These are phyloP conservation scores for Yarrowia phangngaensis DNA, from an alignment of 805 yeast species.

Conservation along the genomic window DNA sequence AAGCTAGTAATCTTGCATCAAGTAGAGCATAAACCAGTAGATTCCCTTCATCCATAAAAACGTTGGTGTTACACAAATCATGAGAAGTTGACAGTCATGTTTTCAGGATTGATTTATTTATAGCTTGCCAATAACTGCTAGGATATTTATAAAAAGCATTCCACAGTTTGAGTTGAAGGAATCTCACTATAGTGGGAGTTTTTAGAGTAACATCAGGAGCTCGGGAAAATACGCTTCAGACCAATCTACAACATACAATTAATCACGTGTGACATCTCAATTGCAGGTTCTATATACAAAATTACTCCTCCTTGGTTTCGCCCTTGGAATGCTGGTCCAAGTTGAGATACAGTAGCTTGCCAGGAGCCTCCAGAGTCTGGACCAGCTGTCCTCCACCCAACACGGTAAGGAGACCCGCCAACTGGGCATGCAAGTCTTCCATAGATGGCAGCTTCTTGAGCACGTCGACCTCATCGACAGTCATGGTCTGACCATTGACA, in stretches of 20 bases:
- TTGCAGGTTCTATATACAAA: constrained; percentile 1
- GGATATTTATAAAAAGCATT: too few relatives aligned
- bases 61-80: too few relatives aligned
- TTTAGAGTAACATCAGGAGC: too few relatives aligned
- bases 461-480: constrained; percentile 50
- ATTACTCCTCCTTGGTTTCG: constrained; percentile 18
- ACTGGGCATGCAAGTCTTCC: constrained; percentile 70
- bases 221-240: too few relatives aligned
- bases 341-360: constrained; percentile 67
- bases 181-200: too few relatives aligned
- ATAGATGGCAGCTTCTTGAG: constrained; percentile 73
- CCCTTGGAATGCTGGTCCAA: constrained; percentile 37
- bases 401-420: constrained; percentile 76
- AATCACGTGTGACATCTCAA: background rate
- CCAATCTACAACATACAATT: background rate
- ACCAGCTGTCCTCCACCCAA: constrained; percentile 89
- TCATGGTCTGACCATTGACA: constrained; percentile 58
- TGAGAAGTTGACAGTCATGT: too few relatives aligned
- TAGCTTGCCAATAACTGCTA: too few relatives aligned
- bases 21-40: too few relatives aligned
- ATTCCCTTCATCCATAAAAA: too few relatives aligned
- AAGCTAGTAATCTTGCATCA: too few relatives aligned
- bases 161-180: too few relatives aligned
- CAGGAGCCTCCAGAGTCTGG: constrained; percentile 68
- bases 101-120: too few relatives aligned